These are phyloP conservation scores for Colletotrichum euphorbiae DNA, from an alignment of 2,329 filamentous ascomycete species.

Conservation along the genomic window DNA sequence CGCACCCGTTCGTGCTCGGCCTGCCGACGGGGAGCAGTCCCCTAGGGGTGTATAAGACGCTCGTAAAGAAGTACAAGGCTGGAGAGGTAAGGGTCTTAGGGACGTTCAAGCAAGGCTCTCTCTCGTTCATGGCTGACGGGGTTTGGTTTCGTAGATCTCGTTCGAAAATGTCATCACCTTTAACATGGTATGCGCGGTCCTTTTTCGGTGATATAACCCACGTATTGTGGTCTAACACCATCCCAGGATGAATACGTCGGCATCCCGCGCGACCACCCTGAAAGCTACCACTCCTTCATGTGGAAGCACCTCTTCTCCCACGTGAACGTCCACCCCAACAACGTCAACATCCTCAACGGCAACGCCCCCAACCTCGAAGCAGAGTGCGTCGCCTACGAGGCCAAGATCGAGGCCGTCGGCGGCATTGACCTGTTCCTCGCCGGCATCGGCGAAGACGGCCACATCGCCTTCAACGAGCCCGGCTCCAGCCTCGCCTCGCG, in stretches of 20 bases:
- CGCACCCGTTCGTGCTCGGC: conserved; percentile 83
- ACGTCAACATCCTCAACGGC: conserved; percentile 87
- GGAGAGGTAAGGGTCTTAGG: conserved; percentile 60
- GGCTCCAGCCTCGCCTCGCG: conserved; percentile 81
- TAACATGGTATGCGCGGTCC: conserved; percentile 77
- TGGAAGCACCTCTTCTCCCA: conserved; percentile 92
- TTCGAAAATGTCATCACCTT: conserved; percentile 92
- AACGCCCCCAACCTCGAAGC: conserved; percentile 80
- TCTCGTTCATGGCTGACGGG: conserved; percentile 1
- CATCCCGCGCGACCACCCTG: conserved; percentile 82
- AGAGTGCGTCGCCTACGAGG: conserved; percentile 84
- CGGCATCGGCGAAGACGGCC: conserved; percentile 86
- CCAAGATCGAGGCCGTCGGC: conserved; percentile 77
- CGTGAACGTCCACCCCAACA: conserved; percentile 82
- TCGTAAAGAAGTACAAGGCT: conserved; percentile 78
- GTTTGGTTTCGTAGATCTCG: conserved; percentile 68
- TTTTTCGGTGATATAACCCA: not conserved
- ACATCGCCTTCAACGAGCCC: conserved; percentile 92
- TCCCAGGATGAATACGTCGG: conserved; percentile 85
- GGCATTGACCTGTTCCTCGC: conserved; percentile 89
- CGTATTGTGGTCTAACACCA: conserved; percentile 26
- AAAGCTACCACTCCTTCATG: conserved; percentile 94
- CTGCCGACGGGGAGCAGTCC: conserved; percentile 87
- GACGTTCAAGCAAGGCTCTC: not conserved
- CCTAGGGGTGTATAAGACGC: conserved; percentile 79